Evolutionary conservation across 441 rosid species (phyloP), one percentile per base, ranked within the genome.

Genomic region (Adansonia madagascariensis): DNA sequence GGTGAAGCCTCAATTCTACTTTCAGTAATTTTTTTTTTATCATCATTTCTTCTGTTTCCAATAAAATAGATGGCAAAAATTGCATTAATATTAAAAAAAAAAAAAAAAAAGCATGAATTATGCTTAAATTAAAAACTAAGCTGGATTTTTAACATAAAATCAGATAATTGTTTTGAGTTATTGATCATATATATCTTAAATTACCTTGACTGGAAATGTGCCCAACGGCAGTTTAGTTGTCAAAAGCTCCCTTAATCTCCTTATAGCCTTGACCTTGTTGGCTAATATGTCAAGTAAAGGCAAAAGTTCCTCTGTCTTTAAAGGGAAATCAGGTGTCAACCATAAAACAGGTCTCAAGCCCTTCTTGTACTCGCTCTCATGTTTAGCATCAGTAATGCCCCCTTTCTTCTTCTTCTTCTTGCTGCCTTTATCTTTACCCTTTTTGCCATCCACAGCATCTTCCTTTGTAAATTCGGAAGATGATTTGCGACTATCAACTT

Each of bases 191-290:
- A 35, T 35, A 69, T 52, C 71, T 74, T 7, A 47, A 49, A 73
- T 79, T 88, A 96, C 99, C 97, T 96, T 94, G 82, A 94, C 96
- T 80, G 99, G 99, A 86, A 96, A 96, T 79, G 98, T 96, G 74
- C 98, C 99, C 43, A 49, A 11, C 31, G 98, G 99, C 71, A 96
- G 92, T 83, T 96, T 96, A 57, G 99, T 94, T 55, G 99, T 96
- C 85, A 96, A 87, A 77, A 96, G 99, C 86, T 96, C 99, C 82
- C 98, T 91, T 52, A 96, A 91, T 83, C 99, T 92, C 91, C 95
- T 89, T 74, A 94, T 63, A 69, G 99, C 99, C 87, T 96, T 96
- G 73, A 96, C 99, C 82, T 96, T 96, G 85, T 94, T 91, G 55
- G 99, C 99, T 80, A 96, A 89, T 85, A 96, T 96, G 83, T 96